A percentile compares a stretch with the other conserved stretches of the same genome.
These are phyloP conservation scores for Ramicandelaber brevisporus DNA, from an alignment of 192 early-diverging fungal genomes.

Conservation along the genomic window DNA sequence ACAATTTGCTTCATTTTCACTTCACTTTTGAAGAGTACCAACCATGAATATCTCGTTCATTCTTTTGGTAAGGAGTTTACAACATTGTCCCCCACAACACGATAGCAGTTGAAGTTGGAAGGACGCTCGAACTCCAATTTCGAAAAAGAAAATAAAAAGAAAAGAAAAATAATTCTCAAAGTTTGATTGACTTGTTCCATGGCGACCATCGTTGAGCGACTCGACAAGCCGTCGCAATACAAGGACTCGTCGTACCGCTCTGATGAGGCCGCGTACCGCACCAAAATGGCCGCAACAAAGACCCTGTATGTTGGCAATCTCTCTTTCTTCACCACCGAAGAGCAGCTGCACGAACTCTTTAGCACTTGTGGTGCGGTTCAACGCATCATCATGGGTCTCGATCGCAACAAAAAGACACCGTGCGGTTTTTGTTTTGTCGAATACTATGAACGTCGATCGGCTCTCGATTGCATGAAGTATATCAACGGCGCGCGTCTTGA, in stretches of 20 bases:
- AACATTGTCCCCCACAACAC: no score
- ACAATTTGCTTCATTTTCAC: no score
- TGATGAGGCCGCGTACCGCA: constrained; percentile 7
- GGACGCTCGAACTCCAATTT: no score
- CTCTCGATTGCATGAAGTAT: constrained; percentile 83
- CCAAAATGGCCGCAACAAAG: constrained; percentile 19
- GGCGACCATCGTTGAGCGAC: constrained; percentile 32
- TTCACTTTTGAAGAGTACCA: no score
- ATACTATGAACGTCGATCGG: constrained; percentile 71
- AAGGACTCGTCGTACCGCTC: constrained; percentile 53
- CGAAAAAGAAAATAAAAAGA: no score
- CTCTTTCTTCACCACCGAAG: constrained; percentile 94
- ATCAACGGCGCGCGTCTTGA: constrained; percentile 88
- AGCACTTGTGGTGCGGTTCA: constrained; percentile 92
- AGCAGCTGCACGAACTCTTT: constrained; percentile 92
- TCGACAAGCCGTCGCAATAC: constrained; percentile 64
- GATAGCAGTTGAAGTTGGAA: no score
- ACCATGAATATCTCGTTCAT: no score
- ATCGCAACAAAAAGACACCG: constrained; percentile 75
- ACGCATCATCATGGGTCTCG: constrained; percentile 96
- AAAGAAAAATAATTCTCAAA: no score
- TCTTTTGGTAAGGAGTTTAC: no score
- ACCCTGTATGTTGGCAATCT: constrained; percentile 95
- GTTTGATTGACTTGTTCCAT: no score
- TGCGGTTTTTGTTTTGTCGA: constrained; percentile 99